Base-by-base conservation (phyloP, 345 rosid species). In the Corchorus capsularis region DNA sequence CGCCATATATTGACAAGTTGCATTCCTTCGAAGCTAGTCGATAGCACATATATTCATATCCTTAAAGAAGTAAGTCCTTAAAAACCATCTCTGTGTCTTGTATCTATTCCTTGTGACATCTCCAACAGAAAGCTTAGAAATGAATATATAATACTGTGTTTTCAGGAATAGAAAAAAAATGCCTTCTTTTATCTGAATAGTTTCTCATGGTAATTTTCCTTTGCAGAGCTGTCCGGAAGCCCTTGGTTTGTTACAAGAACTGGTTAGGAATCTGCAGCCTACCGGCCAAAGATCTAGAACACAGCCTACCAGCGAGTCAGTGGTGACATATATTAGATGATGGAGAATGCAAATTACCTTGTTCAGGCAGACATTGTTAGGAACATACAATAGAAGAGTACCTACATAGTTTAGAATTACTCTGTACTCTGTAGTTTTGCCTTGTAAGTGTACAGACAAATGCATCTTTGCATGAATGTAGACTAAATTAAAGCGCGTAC, bases 41-140 rank as follows among this genome's bases (percentile, higher is more conserved):
- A 82, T 2, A 63, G 43, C 15, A 73, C 74, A 47, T 82, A 82
- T 5, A 17, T 63, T 3, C 4, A 13, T 17, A 68, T 75, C 27
- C n/a, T 80, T 61, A 77, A 32, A 50, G 89, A 32, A 50, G 89
- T 86, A 82, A 55, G 79, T 67, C 17, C 75, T 70, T 63, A 22
- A 10, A 46, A 69, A 10, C 32, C 46, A 8, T 41, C n/a, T 63
- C 2, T 63, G 27, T 27, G 27, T 27, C 27, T 9, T 63, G 47
- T 22, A 39, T 63, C 19, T 39, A 49, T 32, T 57, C 20, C 34
- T 57, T 57, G 35, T 1, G 2, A 57, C 22, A 22, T 9, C 11
- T 57, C 63, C 8, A 57, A 9, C 35, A 4, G 7, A 57, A 57
- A 22, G 35, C 35, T 22, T 57, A 56, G 32, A 56, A 53, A 6